A percentile compares a stretch with the other conserved stretches of the same genome.
phyloP scores from a whole-genome alignment of 2,329 filamentous ascomycete genomes.

The Berkeleyomyces basicola region DNA sequence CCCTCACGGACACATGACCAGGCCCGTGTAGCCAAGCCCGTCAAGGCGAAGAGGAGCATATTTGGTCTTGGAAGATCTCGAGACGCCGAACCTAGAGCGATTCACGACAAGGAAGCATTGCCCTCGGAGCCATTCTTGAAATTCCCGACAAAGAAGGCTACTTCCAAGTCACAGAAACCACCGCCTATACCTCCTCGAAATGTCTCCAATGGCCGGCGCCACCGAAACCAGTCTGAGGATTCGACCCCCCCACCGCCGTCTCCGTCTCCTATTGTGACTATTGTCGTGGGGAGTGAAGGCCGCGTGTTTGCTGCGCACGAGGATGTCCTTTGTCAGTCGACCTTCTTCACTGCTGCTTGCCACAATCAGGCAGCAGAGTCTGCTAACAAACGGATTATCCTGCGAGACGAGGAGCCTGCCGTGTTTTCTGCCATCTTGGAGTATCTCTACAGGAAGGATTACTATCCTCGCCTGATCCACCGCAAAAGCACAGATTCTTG shows the following conservation, averaged over 20 bases:
- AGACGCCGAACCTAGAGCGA: neutral
- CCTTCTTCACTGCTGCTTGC: slow-evolving; percentile 62
- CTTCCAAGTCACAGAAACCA: neutral
- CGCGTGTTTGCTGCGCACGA: slow-evolving; percentile 91
- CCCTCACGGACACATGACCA: slow-evolving; percentile 44
- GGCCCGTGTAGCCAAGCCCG: slow-evolving; percentile 67
- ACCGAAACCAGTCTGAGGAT: slow-evolving; percentile 17
- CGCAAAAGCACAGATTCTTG: slow-evolving; percentile 76
- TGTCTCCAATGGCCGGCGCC: slow-evolving; percentile 16
- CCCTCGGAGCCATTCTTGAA: neutral
- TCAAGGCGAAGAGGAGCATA: slow-evolving; percentile 51
- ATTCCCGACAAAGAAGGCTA: neutral
- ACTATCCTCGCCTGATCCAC: slow-evolving; percentile 76
- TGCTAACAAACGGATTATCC: slow-evolving; percentile 52
- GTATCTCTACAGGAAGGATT: slow-evolving; percentile 94
- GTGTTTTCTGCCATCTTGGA: slow-evolving; percentile 87
- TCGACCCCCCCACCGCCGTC: slow-evolving; percentile 26
- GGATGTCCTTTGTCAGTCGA: slow-evolving; percentile 72
- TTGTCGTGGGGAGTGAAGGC: slow-evolving; percentile 69
- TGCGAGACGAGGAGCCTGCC: slow-evolving; percentile 66
- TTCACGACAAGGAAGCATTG: neutral
- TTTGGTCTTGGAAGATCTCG: neutral
- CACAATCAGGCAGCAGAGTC: slow-evolving; percentile 53
- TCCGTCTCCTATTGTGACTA: slow-evolving; percentile 62
- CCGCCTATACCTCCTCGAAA: neutral